phyloP scores from a whole-genome alignment of 345 rosid genomes.

The Pugionium dolabratum region DNA sequence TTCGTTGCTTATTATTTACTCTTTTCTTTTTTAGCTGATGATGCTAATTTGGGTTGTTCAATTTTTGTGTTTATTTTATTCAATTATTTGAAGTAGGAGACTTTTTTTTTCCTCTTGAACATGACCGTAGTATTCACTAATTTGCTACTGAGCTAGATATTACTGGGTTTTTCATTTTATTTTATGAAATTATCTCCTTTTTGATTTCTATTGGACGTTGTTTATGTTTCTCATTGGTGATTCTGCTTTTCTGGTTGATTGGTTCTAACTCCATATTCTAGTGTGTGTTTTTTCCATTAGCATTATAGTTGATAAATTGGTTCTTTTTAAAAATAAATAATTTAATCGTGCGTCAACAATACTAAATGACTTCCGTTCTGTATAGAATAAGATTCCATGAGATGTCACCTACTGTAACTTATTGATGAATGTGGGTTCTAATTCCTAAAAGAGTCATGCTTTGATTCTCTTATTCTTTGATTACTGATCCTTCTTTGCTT shows the following conservation, averaged over 20 bases:
- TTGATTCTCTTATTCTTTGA: slow-evolving; percentile 27
- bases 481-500: slow-evolving; percentile 22
- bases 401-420: slow-evolving; percentile 27
- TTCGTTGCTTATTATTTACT: neutral
- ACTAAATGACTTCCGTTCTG: slow-evolving; percentile 13
- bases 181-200: neutral
- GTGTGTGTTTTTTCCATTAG: slow-evolving; percentile 23
- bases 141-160: slow-evolving; percentile 14
- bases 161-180: neutral
- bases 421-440: slow-evolving; percentile 28
- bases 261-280: slow-evolving; percentile 32
- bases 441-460: slow-evolving; percentile 25
- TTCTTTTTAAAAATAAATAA: neutral
- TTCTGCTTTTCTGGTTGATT: slow-evolving; percentile 29
- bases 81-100: slow-evolving; percentile 16
- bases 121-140: slow-evolving; percentile 9
- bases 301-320: slow-evolving; percentile 26
- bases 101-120: slow-evolving; percentile 20
- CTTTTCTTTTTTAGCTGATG: neutral
- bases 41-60: slow-evolving; percentile 26
- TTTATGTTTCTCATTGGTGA: slow-evolving; percentile 22
- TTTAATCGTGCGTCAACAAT: slow-evolving; percentile 20
- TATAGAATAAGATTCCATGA: slow-evolving; percentile 36
- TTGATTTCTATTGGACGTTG: neutral
- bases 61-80: slow-evolving; percentile 17